Conservation (phyloP, 805 yeast species). For the Cyberlindnera mississippiensis region DNA sequence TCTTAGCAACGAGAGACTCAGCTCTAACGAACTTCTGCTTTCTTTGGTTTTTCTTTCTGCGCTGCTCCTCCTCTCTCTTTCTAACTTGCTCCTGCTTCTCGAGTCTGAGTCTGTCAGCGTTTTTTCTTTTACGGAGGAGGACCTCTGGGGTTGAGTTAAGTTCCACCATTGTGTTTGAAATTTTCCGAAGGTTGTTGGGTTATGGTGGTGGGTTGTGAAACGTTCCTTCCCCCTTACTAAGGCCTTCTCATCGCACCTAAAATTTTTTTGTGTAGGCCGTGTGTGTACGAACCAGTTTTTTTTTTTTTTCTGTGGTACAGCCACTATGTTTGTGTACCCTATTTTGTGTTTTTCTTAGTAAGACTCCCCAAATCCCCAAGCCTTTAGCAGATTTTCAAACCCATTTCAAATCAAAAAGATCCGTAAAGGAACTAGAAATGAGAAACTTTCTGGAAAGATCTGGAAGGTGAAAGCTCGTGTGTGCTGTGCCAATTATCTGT, state of each 20-base stretch:
- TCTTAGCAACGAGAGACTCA: constrained; percentile 66
- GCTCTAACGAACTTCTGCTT: constrained; percentile 64
- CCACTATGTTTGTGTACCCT: background rate
- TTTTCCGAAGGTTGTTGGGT: background rate
- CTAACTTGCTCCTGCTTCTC: constrained; percentile 68
- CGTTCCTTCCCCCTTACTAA: too few species aligned
- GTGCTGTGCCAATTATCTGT: too few species aligned
- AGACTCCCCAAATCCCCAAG: too few species aligned
- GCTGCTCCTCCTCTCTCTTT: constrained; percentile 43
- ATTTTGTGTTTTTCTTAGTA: too few species aligned
- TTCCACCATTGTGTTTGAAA: constrained; percentile 25
- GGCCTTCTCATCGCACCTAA: constrained; percentile 3
- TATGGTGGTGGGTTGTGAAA: too few species aligned
- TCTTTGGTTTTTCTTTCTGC: constrained; percentile 38
- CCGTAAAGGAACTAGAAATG: too few species aligned
- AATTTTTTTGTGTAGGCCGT: constrained; percentile 1
- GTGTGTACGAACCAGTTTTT: constrained; percentile 1
- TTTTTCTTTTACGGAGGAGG: constrained; percentile 72
- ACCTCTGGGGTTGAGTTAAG: constrained; percentile 72
- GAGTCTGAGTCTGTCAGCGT: constrained; percentile 66
- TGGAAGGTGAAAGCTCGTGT: too few species aligned
- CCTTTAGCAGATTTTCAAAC: too few species aligned
- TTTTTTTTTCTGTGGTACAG: background rate
- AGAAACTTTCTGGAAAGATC: too few species aligned
- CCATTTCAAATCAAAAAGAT: too few species aligned